phyloP scores from a whole-genome alignment of 139 green algal species.

The Picochlorum sp. region DNA sequence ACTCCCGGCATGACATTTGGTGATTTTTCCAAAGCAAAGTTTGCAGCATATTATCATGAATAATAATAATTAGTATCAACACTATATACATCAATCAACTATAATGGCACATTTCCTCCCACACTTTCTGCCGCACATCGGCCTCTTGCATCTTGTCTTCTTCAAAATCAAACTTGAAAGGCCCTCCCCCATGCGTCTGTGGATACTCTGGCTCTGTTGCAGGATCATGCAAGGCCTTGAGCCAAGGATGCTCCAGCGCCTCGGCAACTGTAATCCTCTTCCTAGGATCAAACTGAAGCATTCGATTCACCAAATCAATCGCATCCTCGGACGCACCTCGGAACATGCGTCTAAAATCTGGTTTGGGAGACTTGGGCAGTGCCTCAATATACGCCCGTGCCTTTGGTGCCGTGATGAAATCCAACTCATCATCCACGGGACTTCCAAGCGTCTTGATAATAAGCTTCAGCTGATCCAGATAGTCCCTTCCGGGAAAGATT shows the following conservation, averaged over 20 bases:
- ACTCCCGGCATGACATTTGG: conserved; percentile 52
- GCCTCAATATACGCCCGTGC: conserved; percentile 71
- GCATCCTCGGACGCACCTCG: conserved; percentile 58
- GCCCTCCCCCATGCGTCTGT: not conserved
- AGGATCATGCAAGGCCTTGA: conserved; percentile 75
- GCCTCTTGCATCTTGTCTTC: conserved; percentile 70
- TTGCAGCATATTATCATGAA: conserved; percentile 45
- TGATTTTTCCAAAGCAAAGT: conserved; percentile 46
- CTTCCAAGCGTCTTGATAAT: conserved; percentile 85
- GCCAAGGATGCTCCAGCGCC: conserved; percentile 83
- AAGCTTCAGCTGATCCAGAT: conserved; percentile 89
- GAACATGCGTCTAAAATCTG: conserved; percentile 54
- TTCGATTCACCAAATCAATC: conserved; percentile 77
- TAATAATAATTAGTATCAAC: no score
- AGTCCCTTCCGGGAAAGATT: conserved; percentile 85
- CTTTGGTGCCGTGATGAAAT: conserved; percentile 78
- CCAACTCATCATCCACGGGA: conserved; percentile 80
- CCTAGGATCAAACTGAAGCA: conserved; percentile 87
- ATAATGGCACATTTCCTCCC: conserved; percentile 69
- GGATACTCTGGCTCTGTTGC: conserved; percentile 55
- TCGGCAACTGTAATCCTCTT: conserved; percentile 74
- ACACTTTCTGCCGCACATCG: conserved; percentile 59
- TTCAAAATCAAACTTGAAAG: conserved; percentile 86
- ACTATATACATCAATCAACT: not conserved
- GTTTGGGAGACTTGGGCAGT: conserved; percentile 40